Evolutionary conservation across 345 rosid species (phyloP).

Genomic region (Dipteronia dyeriana): DNA sequence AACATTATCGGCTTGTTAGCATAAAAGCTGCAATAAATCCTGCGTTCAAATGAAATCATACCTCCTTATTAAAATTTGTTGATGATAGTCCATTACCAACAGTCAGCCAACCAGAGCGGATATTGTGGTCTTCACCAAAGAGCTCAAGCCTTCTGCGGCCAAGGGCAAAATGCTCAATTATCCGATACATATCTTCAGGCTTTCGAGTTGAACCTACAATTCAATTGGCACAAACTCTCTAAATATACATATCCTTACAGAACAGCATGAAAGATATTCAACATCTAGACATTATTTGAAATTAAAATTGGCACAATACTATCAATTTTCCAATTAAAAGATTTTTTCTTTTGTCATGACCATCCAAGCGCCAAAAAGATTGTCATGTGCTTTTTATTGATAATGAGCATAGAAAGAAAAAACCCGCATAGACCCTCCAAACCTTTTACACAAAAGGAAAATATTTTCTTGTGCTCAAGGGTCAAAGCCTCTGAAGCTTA

Average conservation of each 20-base stretch:
- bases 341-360: neutral
- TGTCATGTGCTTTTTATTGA: neutral
- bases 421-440: neutral
- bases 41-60: conserved; percentile 27
- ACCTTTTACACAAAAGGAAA: neutral
- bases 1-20: neutral
- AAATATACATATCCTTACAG: neutral
- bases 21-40: neutral
- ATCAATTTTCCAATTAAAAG: neutral
- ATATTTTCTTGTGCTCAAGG: neutral
- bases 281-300: neutral
- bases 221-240: conserved; percentile 16
- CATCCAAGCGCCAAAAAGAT: neutral
- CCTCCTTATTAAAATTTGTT: conserved; percentile 84
- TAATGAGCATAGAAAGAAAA: neutral
- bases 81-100: conserved; percentile 89
- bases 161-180: conserved; percentile 95
- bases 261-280: neutral
- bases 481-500: neutral
- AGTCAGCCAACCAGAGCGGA: conserved; percentile 94
- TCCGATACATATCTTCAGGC: conserved; percentile 99
- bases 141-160: conserved; percentile 98
- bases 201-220: conserved; percentile 87
- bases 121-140: conserved; percentile 96
- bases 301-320: neutral